Evolutionary conservation across 352 stramenopile species (phyloP).

Genomic region (Pythium oligandrum): DNA sequence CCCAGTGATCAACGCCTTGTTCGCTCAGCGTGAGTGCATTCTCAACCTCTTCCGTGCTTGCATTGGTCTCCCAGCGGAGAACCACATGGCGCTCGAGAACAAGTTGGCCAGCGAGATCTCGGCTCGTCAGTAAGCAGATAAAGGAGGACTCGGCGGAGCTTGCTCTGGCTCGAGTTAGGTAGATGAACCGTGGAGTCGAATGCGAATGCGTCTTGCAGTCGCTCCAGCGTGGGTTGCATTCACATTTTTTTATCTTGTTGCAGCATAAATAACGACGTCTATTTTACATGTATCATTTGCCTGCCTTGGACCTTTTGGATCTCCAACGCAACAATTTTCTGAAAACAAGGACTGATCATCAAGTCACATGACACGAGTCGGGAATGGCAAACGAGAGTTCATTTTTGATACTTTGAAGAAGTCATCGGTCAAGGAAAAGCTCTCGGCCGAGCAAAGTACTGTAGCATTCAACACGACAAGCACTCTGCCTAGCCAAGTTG

Average conservation of each 20-base stretch:
- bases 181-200: too few relatives aligned
- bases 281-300: background rate
- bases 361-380: too few relatives aligned
- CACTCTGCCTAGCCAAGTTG: too few relatives aligned
- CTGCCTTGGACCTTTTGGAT: background rate
- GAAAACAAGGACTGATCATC: too few relatives aligned
- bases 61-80: slow-evolving; percentile 95
- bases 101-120: slow-evolving; percentile 83
- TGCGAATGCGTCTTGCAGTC: background rate
- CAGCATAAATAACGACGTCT: too few relatives aligned
- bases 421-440: too few relatives aligned
- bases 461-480: too few relatives aligned
- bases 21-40: slow-evolving; percentile 96
- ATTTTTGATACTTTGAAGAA: too few relatives aligned
- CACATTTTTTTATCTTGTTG: background rate
- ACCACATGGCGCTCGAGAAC: slow-evolving; percentile 99
- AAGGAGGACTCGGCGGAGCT: slow-evolving; percentile 6
- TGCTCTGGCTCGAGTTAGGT: background rate
- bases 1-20: slow-evolving; percentile 98
- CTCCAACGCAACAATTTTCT: background rate
- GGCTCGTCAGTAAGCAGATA: slow-evolving; percentile 37
- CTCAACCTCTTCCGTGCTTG: slow-evolving; percentile 98
- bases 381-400: too few relatives aligned
- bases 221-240: background rate
- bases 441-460: too few relatives aligned